These are phyloP conservation scores for Rosa multiflora DNA, from an alignment of 306 rosid genomes.

Conservation along the genomic window DNA sequence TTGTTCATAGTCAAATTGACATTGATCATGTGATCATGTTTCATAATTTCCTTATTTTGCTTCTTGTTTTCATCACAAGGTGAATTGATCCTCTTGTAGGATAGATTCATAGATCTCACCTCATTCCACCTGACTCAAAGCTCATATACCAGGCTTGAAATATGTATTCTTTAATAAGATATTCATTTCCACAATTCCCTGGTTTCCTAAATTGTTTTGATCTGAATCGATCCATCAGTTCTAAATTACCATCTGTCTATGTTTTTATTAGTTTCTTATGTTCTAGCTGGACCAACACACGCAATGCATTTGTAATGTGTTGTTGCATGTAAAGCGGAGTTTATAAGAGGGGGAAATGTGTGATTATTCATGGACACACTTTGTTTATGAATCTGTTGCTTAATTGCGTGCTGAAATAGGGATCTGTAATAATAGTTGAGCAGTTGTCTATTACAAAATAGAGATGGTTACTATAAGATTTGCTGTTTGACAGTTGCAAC, in stretches of 20 bases:
- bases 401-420: not conserved
- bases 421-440: not conserved
- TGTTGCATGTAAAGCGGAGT: not conserved
- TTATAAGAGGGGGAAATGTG: not conserved
- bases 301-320: not conserved
- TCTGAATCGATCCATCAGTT: not conserved
- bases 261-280: not conserved
- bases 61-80: not conserved
- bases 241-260: not conserved
- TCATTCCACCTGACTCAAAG: not conserved
- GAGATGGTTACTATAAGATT: not conserved
- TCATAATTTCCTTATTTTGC: not conserved
- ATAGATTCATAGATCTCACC: not conserved
- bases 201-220: not conserved
- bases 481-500: conserved; percentile 30
- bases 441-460: not conserved
- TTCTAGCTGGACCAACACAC: not conserved
- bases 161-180: not conserved
- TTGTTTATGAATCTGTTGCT: not conserved
- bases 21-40: not conserved
- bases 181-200: not conserved
- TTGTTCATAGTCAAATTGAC: not conserved
- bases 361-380: not conserved
- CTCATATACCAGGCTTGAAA: not conserved
- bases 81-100: not conserved